A percentile compares a stretch with the other conserved stretches of the same genome.
These are phyloP conservation scores for Aspergillus costaricaensis DNA, from an alignment of 2,329 filamentous ascomycete species.

Conservation along the genomic window DNA sequence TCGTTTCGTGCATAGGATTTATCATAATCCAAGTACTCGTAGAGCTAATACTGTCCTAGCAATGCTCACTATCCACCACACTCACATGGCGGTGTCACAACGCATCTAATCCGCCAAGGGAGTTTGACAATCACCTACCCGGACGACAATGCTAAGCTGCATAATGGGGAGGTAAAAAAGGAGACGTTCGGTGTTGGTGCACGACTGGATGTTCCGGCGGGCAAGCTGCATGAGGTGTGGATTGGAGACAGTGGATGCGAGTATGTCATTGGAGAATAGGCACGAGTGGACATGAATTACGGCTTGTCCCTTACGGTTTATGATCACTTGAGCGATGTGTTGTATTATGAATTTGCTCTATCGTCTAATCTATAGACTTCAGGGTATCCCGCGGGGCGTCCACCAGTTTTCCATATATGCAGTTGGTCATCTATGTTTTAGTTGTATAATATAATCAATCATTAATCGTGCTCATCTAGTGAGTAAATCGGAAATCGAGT, in stretches of 20 bases:
- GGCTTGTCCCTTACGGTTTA: neutral
- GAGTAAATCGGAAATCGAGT: conserved; percentile 42
- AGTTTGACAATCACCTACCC: conserved; percentile 61
- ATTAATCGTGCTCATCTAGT: conserved; percentile 23
- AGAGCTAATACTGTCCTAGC: conserved; percentile 35
- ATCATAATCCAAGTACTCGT: neutral
- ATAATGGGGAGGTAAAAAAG: conserved; percentile 41
- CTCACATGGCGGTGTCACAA: conserved; percentile 57
- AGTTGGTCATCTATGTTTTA: neutral
- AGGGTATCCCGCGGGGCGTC: neutral
- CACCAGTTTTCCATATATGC: neutral
- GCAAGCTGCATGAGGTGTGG: conserved; percentile 62
- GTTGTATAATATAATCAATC: neutral
- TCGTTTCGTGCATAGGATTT: too few relatives aligned
- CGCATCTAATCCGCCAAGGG: conserved; percentile 61
- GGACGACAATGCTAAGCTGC: conserved; percentile 43
- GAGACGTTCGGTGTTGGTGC: conserved; percentile 59
- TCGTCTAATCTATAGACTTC: conserved; percentile 2
- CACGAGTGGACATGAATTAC: neutral
- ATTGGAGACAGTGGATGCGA: conserved; percentile 61
- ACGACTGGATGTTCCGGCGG: conserved; percentile 60
- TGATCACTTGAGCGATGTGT: neutral
- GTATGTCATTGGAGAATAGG: conserved; percentile 61
- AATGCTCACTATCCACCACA: conserved; percentile 64
- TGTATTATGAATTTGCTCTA: neutral